Base-by-base conservation (phyloP, 2,329 filamentous ascomycete genomes). In the Amauroascus verrucosus region DNA sequence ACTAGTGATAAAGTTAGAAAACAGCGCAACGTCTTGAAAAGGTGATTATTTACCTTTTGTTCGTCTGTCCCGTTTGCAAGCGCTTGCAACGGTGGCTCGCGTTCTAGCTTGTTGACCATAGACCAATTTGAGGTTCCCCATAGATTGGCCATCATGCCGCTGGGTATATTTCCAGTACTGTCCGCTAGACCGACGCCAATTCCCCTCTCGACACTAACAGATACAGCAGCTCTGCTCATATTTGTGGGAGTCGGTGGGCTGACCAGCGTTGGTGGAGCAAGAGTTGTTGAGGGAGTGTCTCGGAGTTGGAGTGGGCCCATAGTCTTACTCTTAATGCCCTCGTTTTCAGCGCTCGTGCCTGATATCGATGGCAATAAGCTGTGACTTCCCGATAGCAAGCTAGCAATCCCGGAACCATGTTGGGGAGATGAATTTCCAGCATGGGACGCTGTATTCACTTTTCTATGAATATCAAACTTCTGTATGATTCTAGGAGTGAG, bases 61-160 rank as follows among this genome's bases (percentile, higher is more conserved):
- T 65, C 59, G 11, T 58, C 59, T 18, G 58, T 45, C 13, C 54
- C 58, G 49, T 57, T 64, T 14, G 53, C 20, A 28, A 28, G 38
- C 68, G 64, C 51, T 61, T 59, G 59, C 64, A 48, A 45, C 69
- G 48, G 46, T 69, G 79, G 76, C 44, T 79, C 77, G 18, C 74
- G 70, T 60, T 78, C 79, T 33, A 85, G 66, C 32, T 77, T 75
- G 59, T 85, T 84, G 55, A 85, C 71, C 58, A 80, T 79, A 13
- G 81, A 81, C 87, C 89, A 95, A 45, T 89, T 84, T 54, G 82
- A 85, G 63, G 84, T 94, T 48, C 91, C 91, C 91, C 91, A 97
- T 53, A 94, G 79, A 65, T 97, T 97, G 30, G 90, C 90, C 74
- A 95, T 81, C 57, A 96, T 82, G 13, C 88, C 88, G 48, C 86